Base-by-base conservation (phyloP, 352 stramenopile genomes). In the Phytophthora brassicae region DNA sequence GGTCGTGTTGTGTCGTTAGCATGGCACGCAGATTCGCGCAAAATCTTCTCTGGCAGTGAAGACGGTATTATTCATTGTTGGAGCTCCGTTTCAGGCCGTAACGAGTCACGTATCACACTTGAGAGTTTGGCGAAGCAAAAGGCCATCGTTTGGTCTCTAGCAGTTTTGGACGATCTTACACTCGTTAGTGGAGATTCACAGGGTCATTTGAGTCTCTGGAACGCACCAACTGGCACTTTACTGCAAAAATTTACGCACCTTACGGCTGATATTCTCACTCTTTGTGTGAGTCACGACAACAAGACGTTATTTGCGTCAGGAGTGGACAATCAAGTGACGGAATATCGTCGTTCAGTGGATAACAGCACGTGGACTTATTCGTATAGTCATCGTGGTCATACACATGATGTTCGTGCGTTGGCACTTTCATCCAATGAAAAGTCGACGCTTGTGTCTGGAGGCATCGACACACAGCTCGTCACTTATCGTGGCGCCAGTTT, bases 391-490 rank as follows among this genome's bases (percentile, higher is more conserved):
- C 88, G 91, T 24, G 78, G 84, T 39, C 91, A 97, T 75, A 96
- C 84, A 48, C 91, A 97, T 67, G 91, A 97, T 47, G 88, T 97
- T 39, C 84, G 86, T 17, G 81, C 87, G 17, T 66, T 97, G n/a
- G 89, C 86, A 26, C 56, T 97, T 13, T 90, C 84, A 23, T 61
- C 68, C 4, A 62, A 63, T 13, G 64, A 49, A 68, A 77, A 81
- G 14, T 38, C 63, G 16, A 66, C 97, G 33, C 76, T 98, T 24
- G 88, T 97, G 16, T 98, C 89, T 13, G 93, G 89, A 23, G 91
- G 95, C 47, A 83, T 98, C 44, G 95, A 98, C 84, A 98, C 93
- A 13, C 94, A 97, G 73, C 64, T 98, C 6, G 95, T 96, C 43
- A 96, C 86, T 65, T 98, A 98, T 73, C 70, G 77, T 44, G 85